These are phyloP conservation scores for Tilletia indica DNA, from an alignment of 1,284 basidiomycete genomes.

Conservation along the genomic window DNA sequence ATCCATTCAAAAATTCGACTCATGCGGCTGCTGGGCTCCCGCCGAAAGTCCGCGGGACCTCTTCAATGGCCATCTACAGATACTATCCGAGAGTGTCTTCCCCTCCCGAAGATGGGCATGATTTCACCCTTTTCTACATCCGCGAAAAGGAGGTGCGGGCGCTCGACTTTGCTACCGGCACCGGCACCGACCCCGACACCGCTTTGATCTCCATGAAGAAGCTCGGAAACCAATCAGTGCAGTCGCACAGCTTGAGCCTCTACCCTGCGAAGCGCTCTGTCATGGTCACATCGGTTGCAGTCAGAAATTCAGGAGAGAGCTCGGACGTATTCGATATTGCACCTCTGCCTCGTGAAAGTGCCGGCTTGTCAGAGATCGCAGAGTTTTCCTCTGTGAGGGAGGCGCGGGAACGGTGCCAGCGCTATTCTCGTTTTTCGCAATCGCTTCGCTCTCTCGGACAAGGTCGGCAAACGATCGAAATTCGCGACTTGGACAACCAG, in stretches of 20 bases:
- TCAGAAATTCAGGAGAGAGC: constrained; percentile 55
- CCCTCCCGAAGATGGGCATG: not conserved
- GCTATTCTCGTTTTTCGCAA: too few species aligned
- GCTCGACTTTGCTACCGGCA: constrained; percentile 86
- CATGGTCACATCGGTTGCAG: constrained; percentile 72
- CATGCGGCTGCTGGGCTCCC: not conserved
- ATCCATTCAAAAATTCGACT: not conserved
- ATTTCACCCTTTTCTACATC: too few species aligned
- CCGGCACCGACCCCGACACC: too few species aligned
- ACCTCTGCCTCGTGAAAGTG: too few species aligned
- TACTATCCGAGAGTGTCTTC: not conserved
- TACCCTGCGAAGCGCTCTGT: constrained; percentile 96
- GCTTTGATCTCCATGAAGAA: constrained; percentile 90
- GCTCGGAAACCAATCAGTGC: too few species aligned
- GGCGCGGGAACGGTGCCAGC: constrained; percentile 81
- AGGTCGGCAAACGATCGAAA: constrained; percentile 85
- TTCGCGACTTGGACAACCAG: constrained; percentile 90
- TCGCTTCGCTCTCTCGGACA: constrained; percentile 89
- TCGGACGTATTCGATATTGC: too few species aligned
- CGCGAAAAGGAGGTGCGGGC: constrained; percentile 98
- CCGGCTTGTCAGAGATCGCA: constrained; percentile 69
- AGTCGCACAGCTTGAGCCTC: constrained; percentile 90
- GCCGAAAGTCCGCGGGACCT: not conserved
- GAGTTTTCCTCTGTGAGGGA: constrained; percentile 91
- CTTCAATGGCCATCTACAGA: not conserved